Evolutionary conservation across 345 rosid genomes (phyloP).

Genomic region (Eucalyptus viminalis): DNA sequence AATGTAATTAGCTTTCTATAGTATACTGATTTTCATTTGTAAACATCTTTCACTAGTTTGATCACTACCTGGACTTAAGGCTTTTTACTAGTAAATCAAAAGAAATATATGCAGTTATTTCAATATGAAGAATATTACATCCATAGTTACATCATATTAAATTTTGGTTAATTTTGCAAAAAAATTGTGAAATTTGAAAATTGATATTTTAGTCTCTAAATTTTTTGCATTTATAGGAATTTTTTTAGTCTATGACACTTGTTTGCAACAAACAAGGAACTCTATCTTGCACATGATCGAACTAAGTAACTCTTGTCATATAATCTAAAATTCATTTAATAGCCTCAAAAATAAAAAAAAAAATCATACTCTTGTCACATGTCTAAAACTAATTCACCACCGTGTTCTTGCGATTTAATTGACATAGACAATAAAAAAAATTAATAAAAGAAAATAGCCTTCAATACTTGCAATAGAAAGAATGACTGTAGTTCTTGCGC

Average conservation of each 20-base stretch:
- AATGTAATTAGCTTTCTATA: not conserved
- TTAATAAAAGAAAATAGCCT: not conserved
- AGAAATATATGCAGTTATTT: not conserved
- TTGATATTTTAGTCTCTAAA: not conserved
- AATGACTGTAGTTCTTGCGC: fast-evolving
- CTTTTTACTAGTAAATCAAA: not conserved
- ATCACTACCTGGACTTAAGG: not conserved
- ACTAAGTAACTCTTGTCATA: not conserved
- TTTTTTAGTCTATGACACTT: not conserved
- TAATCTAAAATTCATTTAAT: not conserved
- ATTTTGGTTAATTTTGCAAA: not conserved
- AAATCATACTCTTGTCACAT: not conserved
- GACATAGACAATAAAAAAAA: not conserved
- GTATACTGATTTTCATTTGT: not conserved
- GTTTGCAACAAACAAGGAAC: not conserved
- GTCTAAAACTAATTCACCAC: not conserved
- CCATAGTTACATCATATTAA: not conserved
- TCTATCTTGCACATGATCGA: not conserved
- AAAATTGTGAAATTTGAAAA: not conserved
- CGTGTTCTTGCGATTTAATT: not conserved
- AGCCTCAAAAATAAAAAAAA: not conserved
- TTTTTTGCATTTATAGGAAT: not conserved
- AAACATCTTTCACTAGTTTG: not conserved
- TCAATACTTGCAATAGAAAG: not conserved
- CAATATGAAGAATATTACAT: not conserved